Base-by-base conservation (phyloP, 352 stramenopile species). In the Phytophthora citricola region DNA sequence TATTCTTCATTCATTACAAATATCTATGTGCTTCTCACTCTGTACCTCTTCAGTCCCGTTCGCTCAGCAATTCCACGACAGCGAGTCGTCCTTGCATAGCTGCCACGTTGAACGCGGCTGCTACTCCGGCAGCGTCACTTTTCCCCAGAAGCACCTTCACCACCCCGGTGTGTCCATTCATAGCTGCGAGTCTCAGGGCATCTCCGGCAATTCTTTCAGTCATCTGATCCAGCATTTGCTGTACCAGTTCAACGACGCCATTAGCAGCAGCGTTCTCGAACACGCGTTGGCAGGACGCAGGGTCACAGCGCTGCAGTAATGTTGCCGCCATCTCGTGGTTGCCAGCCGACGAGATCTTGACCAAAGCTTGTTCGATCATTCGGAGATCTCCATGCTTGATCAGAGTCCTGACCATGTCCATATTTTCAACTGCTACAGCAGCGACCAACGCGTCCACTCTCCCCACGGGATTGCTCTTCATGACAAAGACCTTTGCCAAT, bases 161-260 rank as follows among this genome's bases (percentile, higher is more conserved):
- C 26, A 51, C 59, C 1, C 61, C 51, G 2, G 32, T 51, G 32
- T 67, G 59, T 22, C 50, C 59, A 14, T 56, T 67, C 50, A 67
- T 67, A 1, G 59, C 59, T 17, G 59, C 59, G 2, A 62, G 39
- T 5, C 31, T 51, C 17, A 67, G 11, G 0, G 50, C 59, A 9
- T 52, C 50, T 17, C 50, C 41, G 12, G 51, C 51, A 22, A 12
- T 45, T 20, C 24, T 26, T 15, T 49, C 51, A 20, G 55, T 36
- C 41, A 62, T 31, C 14, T 62, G 41, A n/a, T 51, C 43, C n/a
- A 67, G n/a, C 59, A 67, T 62, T 56, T 62, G 24, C 32, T 62
- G 41, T 29, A 67, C 59, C 0, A 67, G 34, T 5, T 32, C 43
- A 4, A 67, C 50, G n/a, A 32, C 50, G 4, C 59, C 59, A 27